A percentile compares a stretch with the other conserved stretches of the same genome.
Conservation (phyloP, 2,329 filamentous ascomycete genomes). For the Claviceps purpurea region DNA sequence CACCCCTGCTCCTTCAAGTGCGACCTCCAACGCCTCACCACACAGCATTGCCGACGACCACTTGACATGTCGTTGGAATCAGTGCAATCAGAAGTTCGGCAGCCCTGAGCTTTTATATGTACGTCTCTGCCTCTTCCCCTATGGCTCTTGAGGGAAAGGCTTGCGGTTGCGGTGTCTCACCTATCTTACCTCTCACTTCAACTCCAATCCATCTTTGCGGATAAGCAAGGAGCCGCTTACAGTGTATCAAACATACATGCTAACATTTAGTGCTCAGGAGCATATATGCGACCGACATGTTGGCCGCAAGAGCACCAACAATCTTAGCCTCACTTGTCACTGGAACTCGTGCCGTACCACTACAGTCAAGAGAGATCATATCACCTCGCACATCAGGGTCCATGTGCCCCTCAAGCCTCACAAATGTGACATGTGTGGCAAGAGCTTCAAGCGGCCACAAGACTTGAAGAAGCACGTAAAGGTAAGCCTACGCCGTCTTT, state of each 20-base stretch:
- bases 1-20: conserved; percentile 37
- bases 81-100: conserved; percentile 44
- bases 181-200: too few species aligned
- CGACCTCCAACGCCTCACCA: conserved; percentile 32
- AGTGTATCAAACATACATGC: not conserved
- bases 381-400: conserved; percentile 96
- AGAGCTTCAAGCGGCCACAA: conserved; percentile 97
- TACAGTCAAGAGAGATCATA: conserved; percentile 97
- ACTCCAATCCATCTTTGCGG: too few species aligned
- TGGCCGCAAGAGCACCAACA: conserved; percentile 97
- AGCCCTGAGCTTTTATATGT: conserved; percentile 48
- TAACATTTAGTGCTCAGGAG: conserved; percentile 45
- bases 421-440: conserved; percentile 97
- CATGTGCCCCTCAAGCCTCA: conserved; percentile 98
- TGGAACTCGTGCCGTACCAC: conserved; percentile 95
- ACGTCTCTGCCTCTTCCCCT: conserved; percentile 16
- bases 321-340: conserved; percentile 90
- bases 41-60: conserved; percentile 34
- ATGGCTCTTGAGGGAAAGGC: too few species aligned
- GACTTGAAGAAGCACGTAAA: conserved; percentile 99
- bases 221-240: not conserved
- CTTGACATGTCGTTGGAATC: conserved; percentile 47
- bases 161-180: too few species aligned
- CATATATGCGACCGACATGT: conserved; percentile 98
- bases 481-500: conserved; percentile 23